phyloP scores from a whole-genome alignment of 2,329 filamentous ascomycete genomes.

The Cytospora schulzeri region DNA sequence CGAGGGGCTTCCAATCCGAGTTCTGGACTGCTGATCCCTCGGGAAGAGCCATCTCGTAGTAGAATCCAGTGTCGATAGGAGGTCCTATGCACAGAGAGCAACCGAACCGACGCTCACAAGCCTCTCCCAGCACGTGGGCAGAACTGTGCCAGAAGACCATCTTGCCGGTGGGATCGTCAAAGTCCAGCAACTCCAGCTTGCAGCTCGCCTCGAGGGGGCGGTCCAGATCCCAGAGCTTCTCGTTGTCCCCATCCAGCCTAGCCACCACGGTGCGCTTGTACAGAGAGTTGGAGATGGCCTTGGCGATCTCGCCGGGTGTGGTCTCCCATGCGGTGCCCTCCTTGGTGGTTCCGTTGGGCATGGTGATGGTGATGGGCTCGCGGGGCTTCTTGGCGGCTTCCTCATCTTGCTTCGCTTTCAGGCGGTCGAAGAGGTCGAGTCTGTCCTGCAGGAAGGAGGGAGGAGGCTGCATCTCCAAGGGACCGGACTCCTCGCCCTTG shows the following conservation, averaged over 20 bases:
- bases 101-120: conserved; percentile 85
- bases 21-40: conserved; percentile 71
- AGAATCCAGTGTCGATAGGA: conserved; percentile 88
- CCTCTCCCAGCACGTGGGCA: conserved; percentile 94
- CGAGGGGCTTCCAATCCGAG: conserved; percentile 81
- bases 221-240: conserved; percentile 88
- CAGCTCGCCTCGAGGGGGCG: conserved; percentile 87
- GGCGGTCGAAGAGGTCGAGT: conserved; percentile 82
- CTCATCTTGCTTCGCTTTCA: conserved; percentile 82
- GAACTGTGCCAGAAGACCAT: conserved; percentile 76
- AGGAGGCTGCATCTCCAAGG: conserved; percentile 54
- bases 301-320: conserved; percentile 77
- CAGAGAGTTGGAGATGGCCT: conserved; percentile 80
- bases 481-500: conserved; percentile 41
- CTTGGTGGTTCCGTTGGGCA: conserved; percentile 71
- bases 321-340: conserved; percentile 88
- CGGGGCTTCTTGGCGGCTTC: conserved; percentile 72
- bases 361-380: conserved; percentile 72
- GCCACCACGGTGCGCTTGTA: conserved; percentile 87
- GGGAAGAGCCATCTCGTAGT: conserved; percentile 92
- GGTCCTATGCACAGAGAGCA: conserved; percentile 94
- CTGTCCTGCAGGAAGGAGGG: conserved; percentile 83
- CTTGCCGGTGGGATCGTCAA: conserved; percentile 73
- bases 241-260: conserved; percentile 70
- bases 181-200: conserved; percentile 81